These are phyloP conservation scores for Pseudocercospora macadamiae DNA, from an alignment of 2,329 filamentous ascomycete species.

Conservation along the genomic window DNA sequence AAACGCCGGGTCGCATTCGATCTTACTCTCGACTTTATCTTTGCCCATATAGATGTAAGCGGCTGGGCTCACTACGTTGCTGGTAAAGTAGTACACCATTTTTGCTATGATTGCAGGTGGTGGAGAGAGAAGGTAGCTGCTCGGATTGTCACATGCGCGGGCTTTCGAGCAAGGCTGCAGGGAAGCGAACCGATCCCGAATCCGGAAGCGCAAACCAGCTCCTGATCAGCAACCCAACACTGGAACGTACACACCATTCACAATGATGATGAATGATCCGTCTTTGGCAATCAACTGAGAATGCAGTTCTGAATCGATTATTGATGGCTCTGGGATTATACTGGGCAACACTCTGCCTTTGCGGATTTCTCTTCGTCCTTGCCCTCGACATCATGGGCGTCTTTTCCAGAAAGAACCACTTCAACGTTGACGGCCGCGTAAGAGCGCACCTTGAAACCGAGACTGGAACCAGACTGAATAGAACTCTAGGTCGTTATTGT, in stretches of 20 bases:
- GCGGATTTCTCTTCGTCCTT: constrained; percentile 42
- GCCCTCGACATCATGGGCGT: constrained; percentile 65
- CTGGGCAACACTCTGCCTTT: constrained; percentile 40
- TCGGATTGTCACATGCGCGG: constrained; percentile 9
- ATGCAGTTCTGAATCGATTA: background rate
- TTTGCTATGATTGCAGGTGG: constrained; percentile 2
- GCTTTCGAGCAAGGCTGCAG: background rate
- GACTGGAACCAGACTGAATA: background rate
- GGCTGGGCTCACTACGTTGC: constrained; percentile 76
- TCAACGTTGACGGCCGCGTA: constrained; percentile 84
- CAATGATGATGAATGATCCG: no score
- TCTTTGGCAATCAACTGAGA: no score
- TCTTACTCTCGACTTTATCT: constrained; percentile 96
- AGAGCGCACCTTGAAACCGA: constrained; percentile 27
- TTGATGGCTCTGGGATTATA: constrained; percentile 43
- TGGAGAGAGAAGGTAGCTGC: background rate
- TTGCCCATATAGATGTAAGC: constrained; percentile 96
- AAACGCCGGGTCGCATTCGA: constrained; percentile 7
- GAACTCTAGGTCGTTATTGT: constrained; percentile 74
- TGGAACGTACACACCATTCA: no score
- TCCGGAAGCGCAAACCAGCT: background rate
- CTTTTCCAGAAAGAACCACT: constrained; percentile 70
- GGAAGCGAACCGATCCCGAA: background rate
- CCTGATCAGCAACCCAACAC: background rate
- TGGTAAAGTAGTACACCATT: constrained; percentile 98